Percentiles rank a stretch among this genome's conserved stretches.
These are phyloP conservation scores for Dendrobium nobile DNA, from an alignment of 106 monocot genomes.

Conservation along the genomic window DNA sequence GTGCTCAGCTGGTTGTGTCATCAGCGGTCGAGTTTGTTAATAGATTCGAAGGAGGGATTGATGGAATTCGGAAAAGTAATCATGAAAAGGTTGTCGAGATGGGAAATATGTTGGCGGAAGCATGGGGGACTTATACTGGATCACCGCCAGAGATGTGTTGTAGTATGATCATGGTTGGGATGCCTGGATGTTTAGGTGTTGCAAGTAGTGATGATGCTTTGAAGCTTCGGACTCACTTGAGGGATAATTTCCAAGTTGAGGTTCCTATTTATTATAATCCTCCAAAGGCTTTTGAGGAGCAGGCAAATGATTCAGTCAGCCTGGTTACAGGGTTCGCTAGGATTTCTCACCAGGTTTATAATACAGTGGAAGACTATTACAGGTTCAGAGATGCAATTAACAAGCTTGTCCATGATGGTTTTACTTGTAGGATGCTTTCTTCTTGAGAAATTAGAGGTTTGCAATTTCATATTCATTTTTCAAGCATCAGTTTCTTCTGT, in stretches of 20 bases:
- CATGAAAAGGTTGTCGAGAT: constrained; percentile 55
- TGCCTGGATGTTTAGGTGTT: constrained; percentile 36
- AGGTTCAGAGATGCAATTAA: constrained; percentile 46
- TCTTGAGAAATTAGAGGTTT: constrained; percentile 1
- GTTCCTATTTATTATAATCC: constrained; percentile 42
- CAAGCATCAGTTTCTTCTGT: background rate
- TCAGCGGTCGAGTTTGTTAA: constrained; percentile 35
- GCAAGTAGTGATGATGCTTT: constrained; percentile 27
- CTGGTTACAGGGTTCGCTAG: constrained; percentile 44
- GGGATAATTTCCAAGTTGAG: constrained; percentile 41
- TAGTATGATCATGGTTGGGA: constrained; percentile 58
- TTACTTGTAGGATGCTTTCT: constrained; percentile 33
- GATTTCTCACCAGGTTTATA: constrained; percentile 74
- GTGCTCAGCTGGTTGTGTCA: constrained; percentile 48
- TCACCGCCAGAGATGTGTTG: constrained; percentile 44
- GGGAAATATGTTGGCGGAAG: constrained; percentile 44
- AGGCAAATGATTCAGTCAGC: background rate
- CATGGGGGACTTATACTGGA: constrained; percentile 46
- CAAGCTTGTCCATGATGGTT: constrained; percentile 46
- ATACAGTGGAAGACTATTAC: constrained; percentile 45
- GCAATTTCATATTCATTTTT: background rate
- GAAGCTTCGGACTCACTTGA: constrained; percentile 28
- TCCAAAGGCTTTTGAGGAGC: constrained; percentile 1
- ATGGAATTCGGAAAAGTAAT: constrained; percentile 42
- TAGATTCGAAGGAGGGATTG: constrained; percentile 51